Evolutionary conservation across 2,329 filamentous ascomycete genomes (phyloP).

Genomic region (Domatiomyces catenatus): DNA sequence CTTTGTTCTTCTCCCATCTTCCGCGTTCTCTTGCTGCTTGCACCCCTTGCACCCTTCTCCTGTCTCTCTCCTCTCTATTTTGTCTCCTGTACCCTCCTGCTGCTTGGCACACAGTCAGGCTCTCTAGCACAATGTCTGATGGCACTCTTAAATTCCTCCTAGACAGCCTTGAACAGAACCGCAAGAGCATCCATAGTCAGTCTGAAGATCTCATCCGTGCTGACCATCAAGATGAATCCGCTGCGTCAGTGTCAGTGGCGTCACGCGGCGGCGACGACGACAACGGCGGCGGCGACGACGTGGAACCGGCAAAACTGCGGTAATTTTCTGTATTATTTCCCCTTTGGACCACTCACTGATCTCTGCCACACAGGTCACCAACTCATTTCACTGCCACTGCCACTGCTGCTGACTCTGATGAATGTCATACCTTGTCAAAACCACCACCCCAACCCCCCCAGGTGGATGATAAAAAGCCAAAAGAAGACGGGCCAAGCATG

Average conservation of each 20-base stretch:
- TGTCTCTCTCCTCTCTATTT: background rate
- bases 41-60: no score
- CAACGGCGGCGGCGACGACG: no score
- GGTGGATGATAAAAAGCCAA: background rate
- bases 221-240: background rate
- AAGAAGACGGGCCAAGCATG: background rate
- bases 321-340: background rate
- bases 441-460: background rate
- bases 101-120: background rate
- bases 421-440: background rate
- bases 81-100: background rate
- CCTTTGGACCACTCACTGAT: background rate
- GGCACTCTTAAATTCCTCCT: background rate
- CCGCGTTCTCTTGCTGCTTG: no score
- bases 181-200: background rate
- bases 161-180: background rate
- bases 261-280: no score
- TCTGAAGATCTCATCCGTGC: background rate
- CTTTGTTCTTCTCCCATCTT: background rate
- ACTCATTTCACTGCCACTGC: background rate
- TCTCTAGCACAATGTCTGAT: background rate
- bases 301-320: background rate
- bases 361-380: background rate
- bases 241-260: background rate
- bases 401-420: background rate